Evolutionary conservation across 2,329 filamentous ascomycete genomes (phyloP).

Genomic region (Monosporascus sp.): DNA sequence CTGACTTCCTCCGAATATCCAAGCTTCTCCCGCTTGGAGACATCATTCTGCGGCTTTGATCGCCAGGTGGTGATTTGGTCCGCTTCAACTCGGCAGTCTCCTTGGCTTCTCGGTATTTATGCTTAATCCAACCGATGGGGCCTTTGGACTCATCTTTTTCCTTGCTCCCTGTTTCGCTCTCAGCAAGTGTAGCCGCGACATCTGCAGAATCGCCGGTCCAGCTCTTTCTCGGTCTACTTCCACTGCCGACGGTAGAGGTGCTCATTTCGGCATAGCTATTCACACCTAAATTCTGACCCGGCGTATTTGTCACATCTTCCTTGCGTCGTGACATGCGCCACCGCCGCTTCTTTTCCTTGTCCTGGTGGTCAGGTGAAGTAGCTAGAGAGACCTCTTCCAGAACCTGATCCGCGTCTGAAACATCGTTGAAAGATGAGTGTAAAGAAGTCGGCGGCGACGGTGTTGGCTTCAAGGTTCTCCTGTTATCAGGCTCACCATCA

Average conservation of each 20-base stretch:
- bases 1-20: conserved; percentile 39
- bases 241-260: conserved; percentile 62
- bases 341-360: conserved; percentile 65
- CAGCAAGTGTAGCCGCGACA: conserved; percentile 32
- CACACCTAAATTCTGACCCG: conserved; percentile 47
- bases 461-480: conserved; percentile 53
- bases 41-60: conserved; percentile 28
- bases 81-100: conserved; percentile 50
- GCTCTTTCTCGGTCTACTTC: conserved; percentile 43
- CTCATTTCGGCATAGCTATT: conserved; percentile 62
- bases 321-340: conserved; percentile 67
- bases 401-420: conserved; percentile 70
- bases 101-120: conserved; percentile 55
- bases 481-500: conserved; percentile 39
- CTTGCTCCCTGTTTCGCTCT: conserved; percentile 32
- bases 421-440: conserved; percentile 72
- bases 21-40: conserved; percentile 41
- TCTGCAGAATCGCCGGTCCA: conserved; percentile 49
- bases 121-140: conserved; percentile 53
- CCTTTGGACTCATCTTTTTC: conserved; percentile 47
- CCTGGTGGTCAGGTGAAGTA: conserved; percentile 37
- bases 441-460: conserved; percentile 73
- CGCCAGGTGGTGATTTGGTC: conserved; percentile 50
- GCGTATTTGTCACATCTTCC: conserved; percentile 47
- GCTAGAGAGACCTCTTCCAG: conserved; percentile 45